These are phyloP conservation scores for Nitzschia sp. DNA, from an alignment of 108 stramenopile species.

Conservation along the genomic window DNA sequence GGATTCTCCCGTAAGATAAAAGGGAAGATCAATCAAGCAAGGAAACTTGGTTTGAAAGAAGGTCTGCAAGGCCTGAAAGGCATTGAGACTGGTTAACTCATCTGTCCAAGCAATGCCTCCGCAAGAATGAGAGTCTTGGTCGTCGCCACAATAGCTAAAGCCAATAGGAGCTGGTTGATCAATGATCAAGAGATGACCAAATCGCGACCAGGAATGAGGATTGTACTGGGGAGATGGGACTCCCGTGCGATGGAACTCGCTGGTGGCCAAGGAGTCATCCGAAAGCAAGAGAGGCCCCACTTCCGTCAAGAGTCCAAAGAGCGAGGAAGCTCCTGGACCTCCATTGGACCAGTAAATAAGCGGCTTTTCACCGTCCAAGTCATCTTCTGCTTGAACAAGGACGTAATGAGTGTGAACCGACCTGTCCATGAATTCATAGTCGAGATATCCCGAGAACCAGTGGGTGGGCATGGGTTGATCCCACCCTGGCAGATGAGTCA, in stretches of 20 bases:
- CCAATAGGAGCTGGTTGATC: conserved; percentile 82
- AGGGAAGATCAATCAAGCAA: conserved; percentile 34
- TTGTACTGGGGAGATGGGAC: conserved; percentile 70
- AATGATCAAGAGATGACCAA: conserved; percentile 65
- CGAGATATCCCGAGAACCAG: conserved; percentile 56
- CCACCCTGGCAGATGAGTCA: conserved; percentile 46
- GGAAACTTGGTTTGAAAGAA: conserved; percentile 69
- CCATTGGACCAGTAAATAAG: conserved; percentile 80
- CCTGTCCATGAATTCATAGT: conserved; percentile 44
- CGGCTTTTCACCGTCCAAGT: conserved; percentile 41
- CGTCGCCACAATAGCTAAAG: conserved; percentile 66
- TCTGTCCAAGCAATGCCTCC: conserved; percentile 67
- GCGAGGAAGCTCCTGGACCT: conserved; percentile 74
- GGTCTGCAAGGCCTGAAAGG: conserved; percentile 50
- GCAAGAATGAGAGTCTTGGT: conserved; percentile 38
- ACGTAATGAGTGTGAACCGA: conserved; percentile 62
- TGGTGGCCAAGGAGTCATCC: conserved; percentile 50
- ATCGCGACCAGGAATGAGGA: conserved; percentile 53
- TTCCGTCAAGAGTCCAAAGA: conserved; percentile 72
- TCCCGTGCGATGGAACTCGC: conserved; percentile 44
- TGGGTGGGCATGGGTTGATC: conserved; percentile 46
- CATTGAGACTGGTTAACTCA: conserved; percentile 52
- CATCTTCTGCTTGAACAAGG: conserved; percentile 49
- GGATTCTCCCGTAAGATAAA: conserved; percentile 68
- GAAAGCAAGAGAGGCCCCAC: conserved; percentile 58